A percentile compares a stretch with the other conserved stretches of the same genome.
Evolutionary conservation across 2,329 filamentous ascomycete genomes (phyloP).

Genomic region (Thelonectria olida): DNA sequence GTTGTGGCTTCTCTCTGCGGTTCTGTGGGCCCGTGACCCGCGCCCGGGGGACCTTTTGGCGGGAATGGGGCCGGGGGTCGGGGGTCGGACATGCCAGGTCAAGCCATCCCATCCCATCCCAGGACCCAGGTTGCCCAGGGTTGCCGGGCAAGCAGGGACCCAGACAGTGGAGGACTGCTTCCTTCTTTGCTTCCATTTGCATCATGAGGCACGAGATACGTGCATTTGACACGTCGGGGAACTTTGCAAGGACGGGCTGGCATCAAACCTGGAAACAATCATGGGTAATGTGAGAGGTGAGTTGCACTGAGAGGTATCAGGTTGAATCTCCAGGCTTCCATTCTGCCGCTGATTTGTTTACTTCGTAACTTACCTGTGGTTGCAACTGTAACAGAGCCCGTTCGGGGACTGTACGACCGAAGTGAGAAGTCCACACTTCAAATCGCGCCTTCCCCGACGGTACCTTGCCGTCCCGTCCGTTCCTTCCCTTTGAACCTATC

Average conservation of each 20-base stretch:
- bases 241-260: background rate
- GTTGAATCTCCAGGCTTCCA: conserved; percentile 7
- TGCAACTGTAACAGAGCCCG: background rate
- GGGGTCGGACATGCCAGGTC: conserved; percentile 22
- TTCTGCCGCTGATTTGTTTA: background rate
- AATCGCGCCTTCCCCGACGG: conserved; percentile 23
- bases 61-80: conserved; percentile 35
- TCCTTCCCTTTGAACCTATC: conserved; percentile 1
- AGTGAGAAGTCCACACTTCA: background rate
- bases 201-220: too few relatives aligned
- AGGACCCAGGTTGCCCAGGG: too few relatives aligned
- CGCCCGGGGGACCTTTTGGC: conserved; percentile 42
- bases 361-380: background rate
- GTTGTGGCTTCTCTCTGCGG: conserved; percentile 34
- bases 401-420: conserved; percentile 7
- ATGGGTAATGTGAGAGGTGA: background rate
- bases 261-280: too few relatives aligned
- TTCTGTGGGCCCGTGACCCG: conserved; percentile 32
- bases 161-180: too few relatives aligned
- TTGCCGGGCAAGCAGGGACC: too few relatives aligned
- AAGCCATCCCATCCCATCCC: background rate
- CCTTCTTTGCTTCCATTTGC: too few relatives aligned
- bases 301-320: background rate
- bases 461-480: conserved; percentile 5
- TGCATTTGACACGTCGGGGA: background rate